Evolutionary conservation across 2,329 filamentous ascomycete species (phyloP), one percentile per base, ranked within the genome.

Genomic region (Alternaria postmessia): DNA sequence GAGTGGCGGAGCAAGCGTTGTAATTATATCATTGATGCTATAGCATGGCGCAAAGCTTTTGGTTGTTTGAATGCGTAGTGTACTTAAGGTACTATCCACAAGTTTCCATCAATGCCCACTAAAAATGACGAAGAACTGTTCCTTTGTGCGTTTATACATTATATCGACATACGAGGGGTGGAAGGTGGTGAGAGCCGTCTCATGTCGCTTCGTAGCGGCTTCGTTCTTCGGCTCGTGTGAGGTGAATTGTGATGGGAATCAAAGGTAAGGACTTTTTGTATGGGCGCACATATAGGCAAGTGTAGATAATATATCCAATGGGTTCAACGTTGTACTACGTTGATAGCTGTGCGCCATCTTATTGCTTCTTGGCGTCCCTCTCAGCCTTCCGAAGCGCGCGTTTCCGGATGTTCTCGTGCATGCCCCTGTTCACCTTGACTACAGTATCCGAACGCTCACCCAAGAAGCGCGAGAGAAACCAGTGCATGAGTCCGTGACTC

Each of bases 401-500:
- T 78, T 86, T 90, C 69, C 94, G 88, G 63, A 97, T 97, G 60
- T 89, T 88, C 72, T 91, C 82, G 76, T 97, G 94, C 89, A 96
- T 94, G 34, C 78, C 80, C 77, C 82, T 84, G 73, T 91, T 92
- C 70, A 87, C 80, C 12, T 81, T 80, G 46, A 91, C 78, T n/a
- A 89, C 83, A 36, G 86, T 75, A 28, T 79, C 77, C 69, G 82
- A 86, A 77, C 87, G 86, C 42, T 86, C 80, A 1, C 88, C 89
- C 38, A 86, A 78, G 51, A 90, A 82, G 32, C 83, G 85, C 57
- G 84, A 84, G 54, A 97, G 83, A 57, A 88, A 87, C 90, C 92
- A 97, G 66, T 94, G 89, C 88, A 97, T 91, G 54, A 96, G 76
- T 0, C 90, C 92, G 79, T 99, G 95, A 67, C 87, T 91, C 94